Percentiles rank a stretch among this genome's conserved stretches.
phyloP scores from a whole-genome alignment of 768 basidiomycete species.

The Jaapia argillacea region DNA sequence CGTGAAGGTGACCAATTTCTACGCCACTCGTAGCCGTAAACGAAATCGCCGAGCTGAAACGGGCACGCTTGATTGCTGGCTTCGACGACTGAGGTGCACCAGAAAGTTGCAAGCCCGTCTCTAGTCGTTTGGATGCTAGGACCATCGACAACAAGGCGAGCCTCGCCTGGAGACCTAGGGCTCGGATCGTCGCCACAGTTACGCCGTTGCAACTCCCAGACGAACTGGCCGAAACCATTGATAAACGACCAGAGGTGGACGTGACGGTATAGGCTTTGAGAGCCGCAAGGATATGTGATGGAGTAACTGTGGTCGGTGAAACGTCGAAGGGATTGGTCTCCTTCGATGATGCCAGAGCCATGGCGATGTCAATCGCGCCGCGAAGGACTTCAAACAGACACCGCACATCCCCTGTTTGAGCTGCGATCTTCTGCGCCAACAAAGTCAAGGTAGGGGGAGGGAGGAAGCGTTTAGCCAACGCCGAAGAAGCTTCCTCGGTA shows the following conservation, averaged over 20 bases:
- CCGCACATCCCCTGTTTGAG: slow-evolving; percentile 76
- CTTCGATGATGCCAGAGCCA: slow-evolving; percentile 11
- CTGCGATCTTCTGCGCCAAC: slow-evolving; percentile 72
- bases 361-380: slow-evolving; percentile 65
- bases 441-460: slow-evolving; percentile 55
- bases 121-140: slow-evolving; percentile 53
- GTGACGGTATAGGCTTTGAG: slow-evolving; percentile 55
- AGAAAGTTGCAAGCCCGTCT: slow-evolving; percentile 44
- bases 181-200: slow-evolving; percentile 46
- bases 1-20: slow-evolving; percentile 51
- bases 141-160: slow-evolving; percentile 56
- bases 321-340: slow-evolving; percentile 12
- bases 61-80: slow-evolving; percentile 38
- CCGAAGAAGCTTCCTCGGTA: slow-evolving; percentile 3
- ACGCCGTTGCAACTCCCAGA: slow-evolving; percentile 11
- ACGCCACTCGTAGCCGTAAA: slow-evolving; percentile 28
- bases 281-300: slow-evolving; percentile 61
- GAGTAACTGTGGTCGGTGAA: slow-evolving; percentile 35
- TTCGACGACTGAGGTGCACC: slow-evolving; percentile 17
- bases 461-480: slow-evolving; percentile 40
- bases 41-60: slow-evolving; percentile 22
- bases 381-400: slow-evolving; percentile 73
- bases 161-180: slow-evolving; percentile 66
- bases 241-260: slow-evolving; percentile 23
- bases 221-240: slow-evolving; percentile 15